phyloP scores from a whole-genome alignment of 441 rosid species.

The Corymbia calophylla region DNA sequence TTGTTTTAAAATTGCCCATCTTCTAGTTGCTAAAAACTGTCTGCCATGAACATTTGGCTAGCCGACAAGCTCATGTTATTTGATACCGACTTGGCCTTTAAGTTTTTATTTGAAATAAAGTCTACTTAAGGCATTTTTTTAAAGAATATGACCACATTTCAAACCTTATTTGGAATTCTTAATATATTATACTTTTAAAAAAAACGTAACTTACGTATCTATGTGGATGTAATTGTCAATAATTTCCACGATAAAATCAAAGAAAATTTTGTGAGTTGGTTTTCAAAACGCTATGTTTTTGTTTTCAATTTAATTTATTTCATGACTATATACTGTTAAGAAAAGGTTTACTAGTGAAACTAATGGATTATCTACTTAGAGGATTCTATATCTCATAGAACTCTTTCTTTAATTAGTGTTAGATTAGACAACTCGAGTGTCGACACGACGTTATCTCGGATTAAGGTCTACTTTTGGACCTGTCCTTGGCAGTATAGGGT shows the following conservation, averaged over 20 bases:
- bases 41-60: not conserved
- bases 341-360: not conserved
- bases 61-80: not conserved
- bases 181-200: not conserved
- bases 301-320: not conserved
- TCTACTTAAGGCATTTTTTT: not conserved
- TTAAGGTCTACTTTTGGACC: not conserved
- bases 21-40: too few species aligned
- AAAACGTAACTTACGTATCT: not conserved
- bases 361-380: not conserved
- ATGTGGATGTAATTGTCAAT: not conserved
- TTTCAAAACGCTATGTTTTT: not conserved
- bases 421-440: not conserved
- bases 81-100: too few species aligned
- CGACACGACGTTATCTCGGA: not conserved
- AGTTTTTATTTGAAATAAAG: not conserved
- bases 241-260: not conserved
- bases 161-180: too few species aligned
- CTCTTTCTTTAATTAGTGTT: not conserved
- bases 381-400: not conserved
- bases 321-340: not conserved
- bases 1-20: not conserved
- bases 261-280: not conserved
- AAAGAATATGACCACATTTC: not conserved
- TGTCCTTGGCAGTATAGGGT: not conserved